Base-by-base conservation (phyloP, 345 rosid genomes). In the Eutrema heterophyllum region DNA sequence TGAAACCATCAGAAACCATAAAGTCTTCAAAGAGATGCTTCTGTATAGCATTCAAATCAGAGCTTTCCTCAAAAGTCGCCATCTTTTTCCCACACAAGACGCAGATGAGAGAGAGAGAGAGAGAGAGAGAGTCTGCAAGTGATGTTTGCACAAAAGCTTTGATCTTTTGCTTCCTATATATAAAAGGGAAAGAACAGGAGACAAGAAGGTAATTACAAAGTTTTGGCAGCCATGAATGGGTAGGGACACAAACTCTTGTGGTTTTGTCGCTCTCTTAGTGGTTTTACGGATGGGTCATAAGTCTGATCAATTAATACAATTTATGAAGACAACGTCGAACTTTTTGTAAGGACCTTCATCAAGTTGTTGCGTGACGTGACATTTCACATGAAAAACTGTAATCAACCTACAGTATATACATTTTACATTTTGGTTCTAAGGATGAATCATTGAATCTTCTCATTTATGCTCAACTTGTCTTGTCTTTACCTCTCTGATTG, bases 1-100 rank as follows among this genome's bases (percentile, higher is more conserved):
- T 68, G 67, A 83, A 81, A 51, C 69, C 73, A 50, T 89, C 90
- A 3, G 75, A 35, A 18, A 84, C 77, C 56, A 70, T n/a, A 15
- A 85, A 80, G 55, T 90, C 96, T 29, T 77, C 91, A 2, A 86
- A 77, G 21, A 86, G 86, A 62, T 86, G 80, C 16, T 85, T 82
- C 30, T 77, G 79, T 5, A 88, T 79, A 73, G 80, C 74, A 6
- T 90, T 88, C 24, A 88, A 65, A 21, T 71, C 67, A 12, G 79
- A 74, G 15, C 74, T 72, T 62, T 86, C 89, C 43, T 85, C 81
- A 2, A 71, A 16, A 21, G 66, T 70, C 6, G 80, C 72, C 88
- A 86, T 88, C 18, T 60, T 59, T 44, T 33, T 7, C 5, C 14
- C 5, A 54, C 29, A 57, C 36, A 27, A 58, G 45, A 69, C 9